Evolutionary conservation across 2,329 filamentous ascomycete species (phyloP).

Genomic region (Fusarium longipes): DNA sequence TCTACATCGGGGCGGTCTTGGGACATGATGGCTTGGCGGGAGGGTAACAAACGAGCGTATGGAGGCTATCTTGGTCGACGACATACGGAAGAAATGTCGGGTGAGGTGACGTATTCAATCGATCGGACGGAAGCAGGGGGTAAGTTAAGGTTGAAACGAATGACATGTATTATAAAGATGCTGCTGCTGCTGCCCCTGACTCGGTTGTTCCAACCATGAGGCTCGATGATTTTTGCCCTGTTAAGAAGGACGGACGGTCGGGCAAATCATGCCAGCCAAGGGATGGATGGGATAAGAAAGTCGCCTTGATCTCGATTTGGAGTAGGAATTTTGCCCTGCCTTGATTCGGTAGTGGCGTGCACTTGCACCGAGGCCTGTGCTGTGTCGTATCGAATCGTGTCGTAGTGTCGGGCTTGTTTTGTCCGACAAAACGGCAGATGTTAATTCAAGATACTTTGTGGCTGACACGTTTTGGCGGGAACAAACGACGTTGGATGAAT

Average conservation of each 20-base stretch:
- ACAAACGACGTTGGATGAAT: background rate
- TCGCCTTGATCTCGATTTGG: slow-evolving; percentile 30
- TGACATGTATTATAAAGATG: slow-evolving; percentile 17
- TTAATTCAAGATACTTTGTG: slow-evolving; percentile 13
- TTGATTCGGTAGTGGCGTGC: slow-evolving; percentile 32
- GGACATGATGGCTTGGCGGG: slow-evolving; percentile 30
- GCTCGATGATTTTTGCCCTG: slow-evolving; percentile 19
- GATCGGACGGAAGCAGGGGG: background rate
- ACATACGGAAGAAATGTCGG: slow-evolving; percentile 16
- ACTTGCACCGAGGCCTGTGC: background rate
- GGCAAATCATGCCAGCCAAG: slow-evolving; percentile 26
- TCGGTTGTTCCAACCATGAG: slow-evolving; percentile 22
- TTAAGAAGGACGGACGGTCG: slow-evolving; percentile 6
- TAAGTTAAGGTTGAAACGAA: slow-evolving; percentile 32
- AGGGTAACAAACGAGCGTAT: slow-evolving; percentile 35
- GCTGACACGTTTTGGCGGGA: slow-evolving; percentile 15
- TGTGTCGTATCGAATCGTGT: background rate
- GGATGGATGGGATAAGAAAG: slow-evolving; percentile 9
- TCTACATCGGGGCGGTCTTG: slow-evolving; percentile 29
- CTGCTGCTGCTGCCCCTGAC: slow-evolving; percentile 10
- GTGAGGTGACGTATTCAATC: slow-evolving; percentile 16
- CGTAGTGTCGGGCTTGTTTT: slow-evolving; percentile 21
- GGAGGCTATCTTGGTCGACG: slow-evolving; percentile 24
- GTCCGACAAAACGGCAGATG: slow-evolving; percentile 16
- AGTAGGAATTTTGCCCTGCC: slow-evolving; percentile 32